A percentile compares a stretch with the other conserved stretches of the same genome.
Evolutionary conservation across 306 rosid species (phyloP).

Genomic region (Bauhinia variegata): DNA sequence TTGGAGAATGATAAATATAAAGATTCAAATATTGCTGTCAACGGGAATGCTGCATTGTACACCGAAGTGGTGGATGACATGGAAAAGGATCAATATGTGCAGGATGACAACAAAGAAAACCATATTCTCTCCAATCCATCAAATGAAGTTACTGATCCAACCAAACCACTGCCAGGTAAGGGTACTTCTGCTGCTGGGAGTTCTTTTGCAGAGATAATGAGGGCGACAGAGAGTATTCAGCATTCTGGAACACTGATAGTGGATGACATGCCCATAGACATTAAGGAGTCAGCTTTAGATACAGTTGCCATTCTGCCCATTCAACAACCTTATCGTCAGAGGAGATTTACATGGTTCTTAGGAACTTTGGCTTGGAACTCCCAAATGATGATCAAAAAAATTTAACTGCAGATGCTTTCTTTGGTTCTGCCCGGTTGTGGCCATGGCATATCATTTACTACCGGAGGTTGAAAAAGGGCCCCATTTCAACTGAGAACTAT

Average conservation of each 20-base stretch:
- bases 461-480: constrained; percentile 71
- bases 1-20: constrained; percentile 36
- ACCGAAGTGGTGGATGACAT: constrained; percentile 26
- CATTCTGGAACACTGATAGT: constrained; percentile 29
- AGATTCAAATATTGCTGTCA: constrained; percentile 22
- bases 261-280: constrained; percentile 35
- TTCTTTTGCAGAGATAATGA: constrained; percentile 31
- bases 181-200: constrained; percentile 32
- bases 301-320: constrained; percentile 28
- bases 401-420: constrained; percentile 41
- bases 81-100: constrained; percentile 38
- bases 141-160: constrained; percentile 30
- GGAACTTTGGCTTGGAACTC: constrained; percentile 57
- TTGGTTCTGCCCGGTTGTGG: constrained; percentile 76
- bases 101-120: constrained; percentile 35
- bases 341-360: constrained; percentile 60
- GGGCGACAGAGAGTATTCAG: constrained; percentile 27
- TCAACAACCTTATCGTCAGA: constrained; percentile 48
- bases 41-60: constrained; percentile 38
- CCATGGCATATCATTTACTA: constrained; percentile 70
- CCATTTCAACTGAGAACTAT: constrained; percentile 64
- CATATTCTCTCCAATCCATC: constrained; percentile 18
- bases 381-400: constrained; percentile 48
- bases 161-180: constrained; percentile 17
- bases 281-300: constrained; percentile 39